Base-by-base conservation (phyloP, 306 rosid species). In the Astragalus glycyphyllos region DNA sequence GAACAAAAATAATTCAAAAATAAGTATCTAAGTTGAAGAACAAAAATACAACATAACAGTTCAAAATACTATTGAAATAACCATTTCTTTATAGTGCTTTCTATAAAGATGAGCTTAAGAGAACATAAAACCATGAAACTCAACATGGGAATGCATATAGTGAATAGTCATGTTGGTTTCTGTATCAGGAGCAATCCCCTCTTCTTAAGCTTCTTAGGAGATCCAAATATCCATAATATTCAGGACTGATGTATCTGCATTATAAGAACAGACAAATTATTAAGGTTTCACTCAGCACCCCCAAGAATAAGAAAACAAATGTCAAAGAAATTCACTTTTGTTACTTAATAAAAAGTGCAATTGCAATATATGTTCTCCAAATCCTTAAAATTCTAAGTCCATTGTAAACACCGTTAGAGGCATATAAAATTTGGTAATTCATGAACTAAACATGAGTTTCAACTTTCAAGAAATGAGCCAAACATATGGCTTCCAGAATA, bases 231-330 rank as follows among this genome's bases (percentile, higher is more conserved):
- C 97, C 88, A 31, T 57, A 70, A 81, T 67, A 45, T 66, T 88
- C 94, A 7, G 96, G 96, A 11, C 54, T 63, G 56, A 88, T 80
- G 79, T 83, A 88, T 73, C 98, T 93, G 86, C 83, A 77, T 64
- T 41, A 58, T 58, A 10, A 72, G 40, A 64, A 75, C 69, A 62
- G 17, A 58, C 37, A 20, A 20, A 45, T 23, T 4, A 46, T 29
- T 12, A 9, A 65, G 16, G 29, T 65, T 35, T 44, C 61, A 15
- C 53, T 53, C 11, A 41, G 17, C 53, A 80, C 45, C 46, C 46
- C 35, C 2, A 8, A 9, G 7, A 63, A 77, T n/a, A 58, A 66
- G 49, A 38, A 46, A 23, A 58, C 29, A 8, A 58, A 15, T 15
- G 12, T 59, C 10, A 60, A 60, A 55, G 8, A 45, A 54, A 62